Evolutionary conservation across 75 land plant species (phyloP), one percentile per base, ranked within the genome.

Genomic region (Sequoiadendron giganteum): DNA sequence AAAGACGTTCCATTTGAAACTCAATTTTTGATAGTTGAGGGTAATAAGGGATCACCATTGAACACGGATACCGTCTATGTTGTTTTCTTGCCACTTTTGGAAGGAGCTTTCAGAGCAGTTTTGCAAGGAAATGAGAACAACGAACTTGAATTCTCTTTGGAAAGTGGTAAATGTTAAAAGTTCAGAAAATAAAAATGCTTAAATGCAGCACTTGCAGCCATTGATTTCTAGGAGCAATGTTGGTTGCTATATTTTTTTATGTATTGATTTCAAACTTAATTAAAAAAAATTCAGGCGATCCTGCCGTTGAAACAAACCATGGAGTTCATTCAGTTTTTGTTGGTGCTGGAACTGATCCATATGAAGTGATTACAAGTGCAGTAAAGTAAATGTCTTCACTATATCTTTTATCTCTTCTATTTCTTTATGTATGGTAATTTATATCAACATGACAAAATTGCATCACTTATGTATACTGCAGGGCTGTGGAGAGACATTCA

Each of bases 1-100:
- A 85, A 89, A 70, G 97, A 97, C 54, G 89, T 97, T 45, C 99
- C 97, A 11, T 92, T 91, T 83, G 99, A 97, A 92, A 97, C 99
- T 21, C 99, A 96, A 70, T 96, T 97, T 89, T 83, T 97, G 91
- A 86, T 96, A 43, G 88, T 97, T 43, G 97, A 97, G 85, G 90
- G 93, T 19, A 38, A 52, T 4, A 89, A 91, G n/a, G 93, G 91
- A 6, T 93, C 93, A 75, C 84, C 87, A 68, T 86, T 88, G 40
- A 93, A 58, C 30, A 54, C 89, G 43, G 68, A 87, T 34, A 89
- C 89, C 2, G 3, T 90, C 14, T 97, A 96, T 80, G 84, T 90
- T 34, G 99, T 97, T 15, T 93, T 97, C 88, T 88, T 97, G 58
- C 98, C 98, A 2, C 84, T 95, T 70, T 85, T 97, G 36, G 98